phyloP scores from a whole-genome alignment of 2,329 filamentous ascomycete species.

The Ophiostoma montium region DNA sequence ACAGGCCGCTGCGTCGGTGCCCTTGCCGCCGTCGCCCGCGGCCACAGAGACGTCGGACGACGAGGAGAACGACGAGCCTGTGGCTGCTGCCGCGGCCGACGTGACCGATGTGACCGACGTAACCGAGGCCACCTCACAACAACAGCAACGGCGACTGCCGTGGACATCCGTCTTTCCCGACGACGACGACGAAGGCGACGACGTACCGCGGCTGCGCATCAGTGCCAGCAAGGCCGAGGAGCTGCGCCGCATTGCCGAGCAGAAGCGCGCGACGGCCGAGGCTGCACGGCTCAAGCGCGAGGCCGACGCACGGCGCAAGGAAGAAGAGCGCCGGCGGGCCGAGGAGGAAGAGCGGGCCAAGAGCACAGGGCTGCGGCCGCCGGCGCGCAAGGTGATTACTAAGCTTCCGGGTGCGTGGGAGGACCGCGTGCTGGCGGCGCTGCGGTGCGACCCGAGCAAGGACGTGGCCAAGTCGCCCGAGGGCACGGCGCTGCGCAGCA shows the following conservation, averaged over 20 bases:
- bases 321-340: slow-evolving; percentile 15
- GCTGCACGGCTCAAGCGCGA: slow-evolving; percentile 13
- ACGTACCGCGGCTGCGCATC: slow-evolving; percentile 12
- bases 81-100: not conserved
- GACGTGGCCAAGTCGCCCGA: slow-evolving; percentile 33
- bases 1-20: slow-evolving; percentile 4
- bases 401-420: slow-evolving; percentile 26
- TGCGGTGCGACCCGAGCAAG: slow-evolving; percentile 21
- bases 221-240: slow-evolving; percentile 17
- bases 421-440: slow-evolving; percentile 20
- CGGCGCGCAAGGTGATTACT: slow-evolving; percentile 15
- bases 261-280: slow-evolving; percentile 12
- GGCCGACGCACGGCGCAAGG: slow-evolving; percentile 11
- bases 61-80: not conserved
- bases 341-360: slow-evolving; percentile 13
- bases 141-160: not conserved
- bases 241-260: slow-evolving; percentile 11
- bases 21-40: slow-evolving; percentile 11
- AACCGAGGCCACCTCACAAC: not conserved
- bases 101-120: not conserved
- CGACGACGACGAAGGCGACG: slow-evolving; percentile 3
- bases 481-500: slow-evolving; percentile 34
- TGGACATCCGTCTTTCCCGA: slow-evolving; percentile 6
- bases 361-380: slow-evolving; percentile 16
- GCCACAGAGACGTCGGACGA: slow-evolving; percentile 11